Evolutionary conservation across 1,284 basidiomycete species (phyloP), one percentile per base, ranked within the genome.

Genomic region (Agaricales sp.): DNA sequence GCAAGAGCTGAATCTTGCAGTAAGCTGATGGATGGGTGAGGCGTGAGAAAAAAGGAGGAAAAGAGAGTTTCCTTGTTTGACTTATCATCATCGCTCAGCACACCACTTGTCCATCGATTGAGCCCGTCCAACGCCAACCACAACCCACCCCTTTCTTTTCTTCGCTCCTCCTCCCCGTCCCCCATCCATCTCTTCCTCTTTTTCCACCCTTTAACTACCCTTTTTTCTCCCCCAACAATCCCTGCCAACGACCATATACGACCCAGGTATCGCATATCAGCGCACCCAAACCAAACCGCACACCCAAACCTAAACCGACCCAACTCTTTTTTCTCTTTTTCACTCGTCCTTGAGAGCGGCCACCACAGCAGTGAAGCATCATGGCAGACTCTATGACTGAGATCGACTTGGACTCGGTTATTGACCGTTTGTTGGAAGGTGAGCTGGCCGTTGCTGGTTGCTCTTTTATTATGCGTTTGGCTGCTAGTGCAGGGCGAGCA

Each of bases 351-450:
- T 30, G 26, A 30, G 14, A 30, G 26, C 26, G 14, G 26, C 26
- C 14, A 6, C 14, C 6, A 30, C 6, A 6, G 6, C 6, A 14
- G 26, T 14, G 14, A 30, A 26, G 13, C 37, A 38, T 48, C 48
- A 80, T 80, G 78, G 75, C 80, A 60, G 81, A 83, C 60, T 68
- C 78, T 54, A 68, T 74, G 56, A 83, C 83, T 62, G 92, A 95
- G 67, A 93, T 96, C 69, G 93, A 96, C 78, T 80, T 97, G 57
- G 93, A 97, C 75, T 94, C 92, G 68, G 91, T 96, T 75, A 96
- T 97, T 65, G 93, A 96, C 82, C 80, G 92, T 55, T 77, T 96
- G 57, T 75, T 96, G 57, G 93, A 96, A 83, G 93, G 93, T 93
- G 73, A 73, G 88, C 70, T 69, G 65, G 66, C 66, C 51, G 59